Conservation (phyloP, 257 asterid species). For the Ligustrum vulgare region DNA sequence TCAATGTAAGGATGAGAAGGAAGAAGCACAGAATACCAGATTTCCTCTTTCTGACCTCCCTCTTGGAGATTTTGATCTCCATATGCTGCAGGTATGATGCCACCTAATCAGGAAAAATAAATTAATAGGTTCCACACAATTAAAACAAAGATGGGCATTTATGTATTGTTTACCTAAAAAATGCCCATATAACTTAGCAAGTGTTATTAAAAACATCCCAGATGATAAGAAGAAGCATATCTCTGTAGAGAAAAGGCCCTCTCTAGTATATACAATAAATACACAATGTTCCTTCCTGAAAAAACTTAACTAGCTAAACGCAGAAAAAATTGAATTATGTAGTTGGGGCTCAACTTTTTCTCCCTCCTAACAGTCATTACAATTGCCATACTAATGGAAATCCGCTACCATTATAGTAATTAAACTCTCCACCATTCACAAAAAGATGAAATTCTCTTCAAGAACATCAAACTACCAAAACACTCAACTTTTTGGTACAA, state of each 20-base stretch:
- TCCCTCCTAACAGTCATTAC: background rate
- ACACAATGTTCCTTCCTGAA: background rate
- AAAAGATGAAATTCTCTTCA: background rate
- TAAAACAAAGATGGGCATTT: background rate
- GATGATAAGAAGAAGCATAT: background rate
- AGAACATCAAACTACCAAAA: background rate
- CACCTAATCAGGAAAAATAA: conserved; percentile 17
- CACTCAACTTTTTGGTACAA: background rate
- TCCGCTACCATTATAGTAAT: background rate
- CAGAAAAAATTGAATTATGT: background rate
- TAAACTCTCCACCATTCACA: background rate
- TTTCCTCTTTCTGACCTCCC: conserved; percentile 58
- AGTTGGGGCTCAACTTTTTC: background rate
- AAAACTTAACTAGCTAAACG: background rate
- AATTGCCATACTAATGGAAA: background rate
- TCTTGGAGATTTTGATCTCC: conserved; percentile 61
- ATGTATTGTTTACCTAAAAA: background rate
- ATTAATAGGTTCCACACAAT: background rate
- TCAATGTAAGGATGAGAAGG: conserved; percentile 52
- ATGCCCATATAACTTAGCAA: background rate
- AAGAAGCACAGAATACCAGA: conserved; percentile 52
- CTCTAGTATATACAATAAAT: background rate
- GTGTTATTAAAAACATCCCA: background rate
- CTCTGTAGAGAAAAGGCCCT: background rate
- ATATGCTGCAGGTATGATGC: conserved; percentile 64